phyloP scores from a whole-genome alignment of 2,329 filamentous ascomycete species.

The Fusarium torreyae region DNA sequence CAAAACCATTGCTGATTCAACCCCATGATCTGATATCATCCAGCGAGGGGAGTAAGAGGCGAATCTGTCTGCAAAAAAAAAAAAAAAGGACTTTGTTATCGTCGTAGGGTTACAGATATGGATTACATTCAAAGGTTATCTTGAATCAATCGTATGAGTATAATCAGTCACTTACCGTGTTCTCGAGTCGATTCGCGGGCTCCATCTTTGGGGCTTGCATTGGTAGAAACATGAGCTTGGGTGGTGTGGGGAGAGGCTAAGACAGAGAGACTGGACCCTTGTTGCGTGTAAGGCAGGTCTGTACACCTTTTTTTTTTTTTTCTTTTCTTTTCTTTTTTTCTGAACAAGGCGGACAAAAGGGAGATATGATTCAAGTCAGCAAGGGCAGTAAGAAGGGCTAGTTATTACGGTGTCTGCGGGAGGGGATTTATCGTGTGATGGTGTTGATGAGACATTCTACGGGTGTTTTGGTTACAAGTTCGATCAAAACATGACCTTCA shows the following conservation, averaged over 20 bases:
- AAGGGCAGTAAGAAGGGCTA: background rate
- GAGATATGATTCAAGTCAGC: background rate
- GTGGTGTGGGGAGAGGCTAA: slow-evolving; percentile 44
- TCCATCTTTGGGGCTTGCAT: slow-evolving; percentile 3
- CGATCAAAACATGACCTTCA: too few relatives aligned
- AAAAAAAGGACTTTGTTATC: background rate
- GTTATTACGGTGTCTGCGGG: background rate
- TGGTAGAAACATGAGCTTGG: slow-evolving; percentile 16
- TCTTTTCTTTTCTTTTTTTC: background rate
- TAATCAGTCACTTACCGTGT: background rate
- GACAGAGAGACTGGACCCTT: slow-evolving; percentile 40
- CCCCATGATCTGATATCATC: slow-evolving; percentile 33
- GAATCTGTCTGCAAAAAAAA: background rate
- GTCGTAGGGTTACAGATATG: background rate
- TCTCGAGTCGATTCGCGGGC: slow-evolving; percentile 20
- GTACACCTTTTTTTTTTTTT: slow-evolving; percentile 35
- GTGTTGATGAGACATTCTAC: too few relatives aligned
- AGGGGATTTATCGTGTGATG: too few relatives aligned
- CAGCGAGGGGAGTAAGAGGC: background rate
- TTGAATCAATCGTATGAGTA: slow-evolving; percentile 10
- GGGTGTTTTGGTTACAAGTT: too few relatives aligned
- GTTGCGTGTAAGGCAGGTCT: slow-evolving; percentile 37
- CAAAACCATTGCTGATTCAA: background rate
- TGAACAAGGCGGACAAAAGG: too few relatives aligned
- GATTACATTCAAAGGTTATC: background rate